These are phyloP conservation scores for Schizonepeta tenuifolia DNA, from an alignment of 257 asterid genomes.

Conservation along the genomic window DNA sequence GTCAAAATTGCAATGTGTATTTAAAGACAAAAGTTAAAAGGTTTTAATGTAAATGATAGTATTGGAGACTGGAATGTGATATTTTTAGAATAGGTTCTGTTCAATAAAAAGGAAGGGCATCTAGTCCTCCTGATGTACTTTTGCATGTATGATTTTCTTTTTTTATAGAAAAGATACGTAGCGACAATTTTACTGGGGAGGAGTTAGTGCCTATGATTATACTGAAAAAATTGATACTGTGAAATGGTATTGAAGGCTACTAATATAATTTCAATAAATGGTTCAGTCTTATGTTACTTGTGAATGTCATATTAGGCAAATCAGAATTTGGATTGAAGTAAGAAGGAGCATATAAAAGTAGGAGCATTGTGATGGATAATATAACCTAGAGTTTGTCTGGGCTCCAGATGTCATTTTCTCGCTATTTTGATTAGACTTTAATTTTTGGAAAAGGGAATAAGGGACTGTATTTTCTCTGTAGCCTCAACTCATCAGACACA, in stretches of 20 bases:
- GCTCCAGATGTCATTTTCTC: background rate
- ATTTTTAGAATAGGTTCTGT: background rate
- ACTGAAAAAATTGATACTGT: constrained; percentile 7
- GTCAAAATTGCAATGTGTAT: background rate
- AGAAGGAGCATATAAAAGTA: constrained; percentile 2
- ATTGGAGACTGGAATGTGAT: background rate
- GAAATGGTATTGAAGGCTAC: background rate
- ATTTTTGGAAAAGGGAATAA: background rate
- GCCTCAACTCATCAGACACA: background rate
- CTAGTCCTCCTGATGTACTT: background rate
- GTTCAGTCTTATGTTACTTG: background rate
- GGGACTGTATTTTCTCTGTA: constrained; percentile 16
- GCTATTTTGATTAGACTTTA: background rate
- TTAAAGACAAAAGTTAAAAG: background rate
- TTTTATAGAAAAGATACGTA: background rate
- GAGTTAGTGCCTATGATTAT: constrained; percentile 18
- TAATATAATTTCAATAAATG: background rate
- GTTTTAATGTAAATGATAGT: background rate
- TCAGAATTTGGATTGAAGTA: constrained; percentile 11
- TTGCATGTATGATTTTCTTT: background rate
- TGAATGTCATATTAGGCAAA: background rate
- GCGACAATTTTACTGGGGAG: background rate
- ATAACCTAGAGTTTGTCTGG: background rate
- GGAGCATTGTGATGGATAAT: background rate
- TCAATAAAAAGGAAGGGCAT: background rate